These are phyloP conservation scores for Limonium bicolor DNA, from an alignment of 148 eudicot genomes.

Conservation along the genomic window DNA sequence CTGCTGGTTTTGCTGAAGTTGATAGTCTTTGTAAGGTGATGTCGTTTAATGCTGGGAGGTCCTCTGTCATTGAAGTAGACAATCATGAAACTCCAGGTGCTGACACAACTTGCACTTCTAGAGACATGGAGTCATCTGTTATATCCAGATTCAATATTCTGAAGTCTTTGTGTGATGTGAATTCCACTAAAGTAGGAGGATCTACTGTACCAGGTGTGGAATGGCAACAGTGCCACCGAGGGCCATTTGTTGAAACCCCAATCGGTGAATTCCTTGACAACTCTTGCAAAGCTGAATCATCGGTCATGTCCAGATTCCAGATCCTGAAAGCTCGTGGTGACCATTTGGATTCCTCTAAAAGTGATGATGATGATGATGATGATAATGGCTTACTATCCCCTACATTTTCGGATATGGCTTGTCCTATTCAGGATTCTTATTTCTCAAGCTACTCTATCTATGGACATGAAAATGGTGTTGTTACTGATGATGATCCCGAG, in stretches of 20 bases:
- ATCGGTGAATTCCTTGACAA: neutral
- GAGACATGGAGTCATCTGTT: slow-evolving; percentile 35
- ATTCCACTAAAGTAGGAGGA: slow-evolving; percentile 4
- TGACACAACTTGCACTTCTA: slow-evolving; percentile 3
- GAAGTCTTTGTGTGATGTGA: slow-evolving; percentile 15
- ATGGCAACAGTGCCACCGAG: slow-evolving; percentile 10
- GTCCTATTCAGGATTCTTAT: slow-evolving; percentile 1
- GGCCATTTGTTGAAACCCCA: slow-evolving; percentile 7
- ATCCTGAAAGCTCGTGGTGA: slow-evolving; percentile 38
- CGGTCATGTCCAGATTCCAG: slow-evolving; percentile 52
- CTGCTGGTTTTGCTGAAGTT: slow-evolving; percentile 11
- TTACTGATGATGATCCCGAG: neutral
- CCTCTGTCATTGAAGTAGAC: slow-evolving; percentile 4
- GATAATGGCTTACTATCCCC: neutral
- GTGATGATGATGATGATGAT: slow-evolving; percentile 5
- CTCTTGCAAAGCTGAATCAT: slow-evolving; percentile 22
- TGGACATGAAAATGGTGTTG: no score
- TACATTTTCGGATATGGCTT: neutral
- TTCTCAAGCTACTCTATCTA: neutral
- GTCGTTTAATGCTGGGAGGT: slow-evolving; percentile 13
- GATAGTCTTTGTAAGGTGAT: slow-evolving; percentile 1
- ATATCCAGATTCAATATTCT: slow-evolving; percentile 44
- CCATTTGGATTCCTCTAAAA: slow-evolving; percentile 6
- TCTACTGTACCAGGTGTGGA: neutral
- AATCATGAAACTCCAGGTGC: slow-evolving; percentile 2